Evolutionary conservation across 2,329 filamentous ascomycete genomes (phyloP).

Genomic region (Diaporthe humulicola): DNA sequence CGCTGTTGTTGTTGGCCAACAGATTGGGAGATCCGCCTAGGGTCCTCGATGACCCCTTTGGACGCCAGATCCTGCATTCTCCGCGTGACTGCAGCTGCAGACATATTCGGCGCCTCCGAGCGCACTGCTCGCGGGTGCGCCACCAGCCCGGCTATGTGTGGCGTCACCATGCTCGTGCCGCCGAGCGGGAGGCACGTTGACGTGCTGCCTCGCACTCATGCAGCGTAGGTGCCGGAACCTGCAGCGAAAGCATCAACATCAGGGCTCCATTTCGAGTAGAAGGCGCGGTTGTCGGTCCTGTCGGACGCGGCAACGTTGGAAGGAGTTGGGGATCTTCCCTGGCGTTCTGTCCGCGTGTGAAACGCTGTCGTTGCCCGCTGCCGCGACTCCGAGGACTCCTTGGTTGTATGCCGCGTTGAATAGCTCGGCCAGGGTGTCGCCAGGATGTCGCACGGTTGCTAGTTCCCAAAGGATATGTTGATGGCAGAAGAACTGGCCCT

Average conservation of each 20-base stretch:
- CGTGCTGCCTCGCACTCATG: not conserved
- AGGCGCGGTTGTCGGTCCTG: not conserved
- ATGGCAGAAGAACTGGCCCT: not conserved
- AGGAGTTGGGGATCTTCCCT: not conserved
- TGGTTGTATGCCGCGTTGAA: not conserved
- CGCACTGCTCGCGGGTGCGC: not conserved
- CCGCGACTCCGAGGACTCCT: not conserved
- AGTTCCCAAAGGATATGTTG: not conserved
- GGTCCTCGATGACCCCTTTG: not conserved
- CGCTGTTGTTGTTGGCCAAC: not conserved
- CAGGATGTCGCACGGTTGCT: not conserved
- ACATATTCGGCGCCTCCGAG: not conserved
- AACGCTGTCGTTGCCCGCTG: not conserved
- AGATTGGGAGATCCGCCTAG: not conserved
- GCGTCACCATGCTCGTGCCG: not conserved
- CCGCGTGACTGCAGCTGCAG: not conserved
- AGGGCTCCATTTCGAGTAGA: not conserved
- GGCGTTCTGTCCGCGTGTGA: not conserved
- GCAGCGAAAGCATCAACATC: not conserved
- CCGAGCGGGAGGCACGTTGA: not conserved
- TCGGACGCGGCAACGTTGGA: not conserved
- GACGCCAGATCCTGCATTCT: not conserved
- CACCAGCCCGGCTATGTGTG: not conserved
- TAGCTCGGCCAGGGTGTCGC: not conserved
- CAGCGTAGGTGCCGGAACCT: not conserved